Evolutionary conservation across 73 alveolate species (phyloP).

Genomic region (Strombidium stylifer): DNA sequence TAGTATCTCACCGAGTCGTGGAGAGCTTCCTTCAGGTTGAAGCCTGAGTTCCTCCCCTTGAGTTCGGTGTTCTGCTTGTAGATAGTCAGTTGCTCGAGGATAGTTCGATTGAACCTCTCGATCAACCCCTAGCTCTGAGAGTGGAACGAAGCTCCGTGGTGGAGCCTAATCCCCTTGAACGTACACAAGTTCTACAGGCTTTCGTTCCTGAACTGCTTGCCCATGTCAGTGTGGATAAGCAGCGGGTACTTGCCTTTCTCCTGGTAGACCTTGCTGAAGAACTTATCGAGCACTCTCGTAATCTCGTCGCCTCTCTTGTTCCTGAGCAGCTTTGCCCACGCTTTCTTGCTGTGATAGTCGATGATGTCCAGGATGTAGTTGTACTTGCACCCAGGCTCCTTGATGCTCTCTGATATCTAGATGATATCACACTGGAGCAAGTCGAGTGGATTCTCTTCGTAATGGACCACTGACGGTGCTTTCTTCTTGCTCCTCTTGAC

Average conservation of each 20-base stretch:
- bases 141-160: constrained; percentile 31
- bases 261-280: neutral
- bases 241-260: neutral
- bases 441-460: constrained; percentile 27
- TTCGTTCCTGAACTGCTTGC: constrained; percentile 22
- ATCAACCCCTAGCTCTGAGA: constrained; percentile 26
- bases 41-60: neutral
- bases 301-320: constrained; percentile 8
- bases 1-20: neutral
- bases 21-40: neutral
- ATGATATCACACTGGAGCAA: constrained; percentile 21
- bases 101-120: constrained; percentile 28
- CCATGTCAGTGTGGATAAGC: constrained; percentile 32
- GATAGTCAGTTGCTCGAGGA: neutral
- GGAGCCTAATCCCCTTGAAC: neutral
- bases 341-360: constrained; percentile 19
- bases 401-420: neutral
- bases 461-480: constrained; percentile 14
- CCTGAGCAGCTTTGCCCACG: constrained; percentile 9
- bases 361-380: constrained; percentile 7
- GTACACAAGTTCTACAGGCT: constrained; percentile 4
- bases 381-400: neutral
- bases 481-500: constrained; percentile 2
- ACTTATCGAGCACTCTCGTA: neutral
- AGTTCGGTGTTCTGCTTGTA: neutral